These are phyloP conservation scores for Zoysia japonica DNA, from an alignment of 176 grass and related monocot species.

Conservation along the genomic window DNA sequence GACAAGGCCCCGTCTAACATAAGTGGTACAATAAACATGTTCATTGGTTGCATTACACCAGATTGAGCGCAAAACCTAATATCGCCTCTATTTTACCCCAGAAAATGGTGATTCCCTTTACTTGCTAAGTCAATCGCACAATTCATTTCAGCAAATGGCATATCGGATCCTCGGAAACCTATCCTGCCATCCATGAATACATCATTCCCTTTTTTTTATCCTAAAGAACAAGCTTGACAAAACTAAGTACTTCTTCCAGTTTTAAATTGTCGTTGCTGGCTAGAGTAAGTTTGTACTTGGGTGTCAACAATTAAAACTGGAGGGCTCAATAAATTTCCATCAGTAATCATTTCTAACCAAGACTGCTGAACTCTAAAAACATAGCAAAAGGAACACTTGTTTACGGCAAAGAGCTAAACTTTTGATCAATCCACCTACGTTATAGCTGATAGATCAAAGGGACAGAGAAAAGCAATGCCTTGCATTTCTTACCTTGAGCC, in stretches of 20 bases:
- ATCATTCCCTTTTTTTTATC: conserved; percentile 1
- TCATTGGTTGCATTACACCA: background rate
- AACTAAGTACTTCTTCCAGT: background rate
- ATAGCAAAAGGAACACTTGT: background rate
- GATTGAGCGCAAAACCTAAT: background rate
- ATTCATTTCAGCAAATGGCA: background rate
- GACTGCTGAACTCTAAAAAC: background rate
- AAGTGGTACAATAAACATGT: background rate
- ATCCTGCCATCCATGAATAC: background rate
- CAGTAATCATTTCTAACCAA: background rate
- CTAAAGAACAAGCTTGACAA: background rate
- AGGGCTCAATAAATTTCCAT: background rate
- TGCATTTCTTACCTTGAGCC: conserved; percentile 67
- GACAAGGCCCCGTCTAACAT: background rate
- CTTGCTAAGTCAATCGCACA: background rate
- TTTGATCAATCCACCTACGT: background rate
- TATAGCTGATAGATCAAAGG: background rate
- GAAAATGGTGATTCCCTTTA: background rate
- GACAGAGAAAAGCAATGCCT: background rate
- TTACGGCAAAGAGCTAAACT: background rate
- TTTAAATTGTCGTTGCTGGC: too few relatives aligned
- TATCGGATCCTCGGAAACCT: background rate
- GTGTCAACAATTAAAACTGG: too few relatives aligned
- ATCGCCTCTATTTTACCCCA: background rate
- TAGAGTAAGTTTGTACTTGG: too few relatives aligned